phyloP scores from a whole-genome alignment of 2,329 filamentous ascomycete genomes.

The Cadophora luteo-olivacea region DNA sequence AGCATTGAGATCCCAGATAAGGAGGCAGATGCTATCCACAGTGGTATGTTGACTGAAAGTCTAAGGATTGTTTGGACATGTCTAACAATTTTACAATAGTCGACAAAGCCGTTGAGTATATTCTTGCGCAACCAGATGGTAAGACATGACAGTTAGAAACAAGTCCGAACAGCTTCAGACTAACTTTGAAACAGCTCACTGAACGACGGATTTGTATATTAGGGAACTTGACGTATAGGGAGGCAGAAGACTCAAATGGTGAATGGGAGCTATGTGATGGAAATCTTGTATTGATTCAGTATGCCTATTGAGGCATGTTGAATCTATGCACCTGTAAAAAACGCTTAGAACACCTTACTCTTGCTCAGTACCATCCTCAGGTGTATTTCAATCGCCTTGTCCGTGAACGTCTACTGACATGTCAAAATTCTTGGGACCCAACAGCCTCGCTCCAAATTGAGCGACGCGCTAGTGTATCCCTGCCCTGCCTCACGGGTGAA shows the following conservation, averaged over 20 bases:
- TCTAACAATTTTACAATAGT: constrained; percentile 55
- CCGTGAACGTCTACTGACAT: not conserved
- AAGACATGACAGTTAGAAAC: constrained; percentile 42
- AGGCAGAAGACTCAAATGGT: constrained; percentile 30
- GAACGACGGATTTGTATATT: constrained; percentile 41
- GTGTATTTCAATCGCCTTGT: not conserved
- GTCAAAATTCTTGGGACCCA: constrained; percentile 10
- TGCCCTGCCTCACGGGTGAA: constrained; percentile 10
- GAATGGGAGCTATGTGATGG: constrained; percentile 31
- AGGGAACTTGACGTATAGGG: constrained; percentile 26
- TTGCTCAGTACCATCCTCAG: constrained; percentile 14
- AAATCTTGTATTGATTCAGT: constrained; percentile 41
- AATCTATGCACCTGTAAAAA: constrained; percentile 45
- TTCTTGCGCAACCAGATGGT: constrained; percentile 78
- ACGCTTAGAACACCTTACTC: constrained; percentile 46
- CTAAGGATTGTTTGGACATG: constrained; percentile 7
- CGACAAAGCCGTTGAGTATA: constrained; percentile 78
- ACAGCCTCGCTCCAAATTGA: constrained; percentile 8
- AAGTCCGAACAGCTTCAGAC: not conserved
- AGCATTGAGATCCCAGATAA: constrained; percentile 84
- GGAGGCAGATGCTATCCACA: constrained; percentile 78
- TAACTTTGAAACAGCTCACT: constrained; percentile 42
- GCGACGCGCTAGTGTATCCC: constrained; percentile 6
- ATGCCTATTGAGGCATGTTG: constrained; percentile 40
- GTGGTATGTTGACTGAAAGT: constrained; percentile 60